phyloP scores from a whole-genome alignment of 352 stramenopile species.

The Globisporangium ultimum region DNA sequence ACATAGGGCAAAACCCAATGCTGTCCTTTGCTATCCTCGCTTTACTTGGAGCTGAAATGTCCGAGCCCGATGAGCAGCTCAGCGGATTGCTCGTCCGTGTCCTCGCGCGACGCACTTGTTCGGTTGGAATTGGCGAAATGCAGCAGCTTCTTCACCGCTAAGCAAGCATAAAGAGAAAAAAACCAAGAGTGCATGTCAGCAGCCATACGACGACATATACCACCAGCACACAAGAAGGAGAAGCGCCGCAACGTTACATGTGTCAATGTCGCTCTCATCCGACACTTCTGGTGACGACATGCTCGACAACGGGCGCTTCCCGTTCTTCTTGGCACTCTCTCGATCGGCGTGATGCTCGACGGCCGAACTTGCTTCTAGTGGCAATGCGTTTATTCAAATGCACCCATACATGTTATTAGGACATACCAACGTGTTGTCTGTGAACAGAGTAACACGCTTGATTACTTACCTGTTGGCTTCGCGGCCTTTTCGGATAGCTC shows the following conservation, averaged over 20 bases:
- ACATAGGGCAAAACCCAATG: neutral
- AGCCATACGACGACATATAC: neutral
- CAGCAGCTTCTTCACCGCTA: slow-evolving; percentile 29
- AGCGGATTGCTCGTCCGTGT: slow-evolving; percentile 45
- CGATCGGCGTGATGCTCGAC: neutral
- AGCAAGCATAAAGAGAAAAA: slow-evolving; percentile 2
- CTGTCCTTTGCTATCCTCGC: neutral
- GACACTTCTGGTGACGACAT: neutral
- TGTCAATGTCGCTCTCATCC: slow-evolving; percentile 22
- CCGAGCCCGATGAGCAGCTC: slow-evolving; percentile 55
- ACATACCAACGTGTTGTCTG: too few relatives aligned
- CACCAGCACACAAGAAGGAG: neutral
- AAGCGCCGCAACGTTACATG: too few relatives aligned
- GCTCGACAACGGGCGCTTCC: neutral
- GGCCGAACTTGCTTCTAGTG: neutral
- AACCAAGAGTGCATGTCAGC: neutral
- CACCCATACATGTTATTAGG: too few relatives aligned
- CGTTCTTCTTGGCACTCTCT: neutral
- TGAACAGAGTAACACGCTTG: too few relatives aligned
- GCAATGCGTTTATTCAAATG: too few relatives aligned
- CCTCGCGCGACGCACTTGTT: slow-evolving; percentile 14
- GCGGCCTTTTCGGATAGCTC: neutral
- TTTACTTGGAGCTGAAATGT: slow-evolving; percentile 12
- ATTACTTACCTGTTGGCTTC: too few relatives aligned
- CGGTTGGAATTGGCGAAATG: slow-evolving; percentile 19